phyloP scores from a whole-genome alignment of 805 yeast genomes.

The Candida odintsovae region DNA sequence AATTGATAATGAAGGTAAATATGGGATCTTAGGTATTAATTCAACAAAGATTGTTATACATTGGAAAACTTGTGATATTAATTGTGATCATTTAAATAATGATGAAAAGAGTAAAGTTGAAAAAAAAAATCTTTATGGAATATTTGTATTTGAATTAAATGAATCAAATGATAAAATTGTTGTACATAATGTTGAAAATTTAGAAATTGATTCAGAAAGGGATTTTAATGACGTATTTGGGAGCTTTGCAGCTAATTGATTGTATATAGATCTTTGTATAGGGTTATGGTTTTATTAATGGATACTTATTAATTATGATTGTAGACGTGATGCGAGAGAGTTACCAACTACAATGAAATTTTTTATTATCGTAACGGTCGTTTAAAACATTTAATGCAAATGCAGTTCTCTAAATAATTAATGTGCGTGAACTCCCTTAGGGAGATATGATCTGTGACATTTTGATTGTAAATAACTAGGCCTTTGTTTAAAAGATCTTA shows the following conservation, averaged over 20 bases:
- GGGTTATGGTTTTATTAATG: not conserved
- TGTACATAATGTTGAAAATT: slow-evolving; percentile 63
- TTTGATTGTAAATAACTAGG: too few species aligned
- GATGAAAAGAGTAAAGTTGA: not conserved
- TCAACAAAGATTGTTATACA: slow-evolving; percentile 46
- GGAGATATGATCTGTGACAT: not conserved
- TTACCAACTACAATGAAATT: not conserved
- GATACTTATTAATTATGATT: not conserved
- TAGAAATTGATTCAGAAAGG: slow-evolving; percentile 38
- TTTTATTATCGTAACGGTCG: not conserved
- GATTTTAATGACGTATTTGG: slow-evolving; percentile 8
- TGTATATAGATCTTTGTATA: slow-evolving; percentile 3
- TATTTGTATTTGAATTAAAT: slow-evolving; percentile 61
- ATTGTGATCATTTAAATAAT: slow-evolving; percentile 39
- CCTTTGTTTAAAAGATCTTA: too few species aligned
- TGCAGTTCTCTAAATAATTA: not conserved
- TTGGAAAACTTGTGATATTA: slow-evolving; percentile 53
- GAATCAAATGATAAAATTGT: slow-evolving; percentile 44
- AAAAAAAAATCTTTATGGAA: slow-evolving; percentile 33
- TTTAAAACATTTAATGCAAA: not conserved
- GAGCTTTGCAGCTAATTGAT: slow-evolving; percentile 2
- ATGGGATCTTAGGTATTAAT: slow-evolving; percentile 6
- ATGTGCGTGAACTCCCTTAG: not conserved
- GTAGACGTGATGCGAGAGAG: too few species aligned
- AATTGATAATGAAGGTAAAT: slow-evolving; percentile 5